phyloP scores from a whole-genome alignment of 2,329 filamentous ascomycete species.

The Aspergillus niger region DNA sequence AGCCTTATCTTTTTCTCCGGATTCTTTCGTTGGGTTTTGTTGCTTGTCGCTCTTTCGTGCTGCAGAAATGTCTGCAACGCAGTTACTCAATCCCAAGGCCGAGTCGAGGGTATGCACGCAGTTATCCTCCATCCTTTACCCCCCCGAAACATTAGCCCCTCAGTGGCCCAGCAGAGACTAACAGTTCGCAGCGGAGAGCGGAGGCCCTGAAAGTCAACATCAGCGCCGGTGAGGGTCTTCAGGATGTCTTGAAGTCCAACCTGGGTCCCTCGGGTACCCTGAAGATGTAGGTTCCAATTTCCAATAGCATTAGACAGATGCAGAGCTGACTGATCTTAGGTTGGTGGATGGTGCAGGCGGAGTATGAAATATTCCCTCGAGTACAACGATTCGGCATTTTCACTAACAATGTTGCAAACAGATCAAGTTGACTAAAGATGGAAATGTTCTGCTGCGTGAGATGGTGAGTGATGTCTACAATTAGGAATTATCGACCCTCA shows the following conservation, averaged over 20 bases:
- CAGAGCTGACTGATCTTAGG: slow-evolving; percentile 44
- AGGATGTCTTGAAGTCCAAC: slow-evolving; percentile 96
- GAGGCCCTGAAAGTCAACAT: slow-evolving; percentile 98
- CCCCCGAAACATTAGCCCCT: slow-evolving; percentile 33
- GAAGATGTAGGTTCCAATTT: slow-evolving; percentile 70
- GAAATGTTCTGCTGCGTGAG: slow-evolving; percentile 76
- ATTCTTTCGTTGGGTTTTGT: slow-evolving; percentile 28
- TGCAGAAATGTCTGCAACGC: slow-evolving; percentile 83
- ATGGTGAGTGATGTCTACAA: slow-evolving; percentile 53
- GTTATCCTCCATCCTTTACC: neutral
- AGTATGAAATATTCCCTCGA: slow-evolving; percentile 42
- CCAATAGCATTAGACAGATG: slow-evolving; percentile 2
- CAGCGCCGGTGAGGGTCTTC: slow-evolving; percentile 86
- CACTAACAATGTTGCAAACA: slow-evolving; percentile 44
- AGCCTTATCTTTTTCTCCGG: slow-evolving; percentile 23
- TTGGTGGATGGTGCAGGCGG: slow-evolving; percentile 64
- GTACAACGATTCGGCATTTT: slow-evolving; percentile 5
- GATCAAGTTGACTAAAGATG: slow-evolving; percentile 99
- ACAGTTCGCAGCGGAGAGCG: slow-evolving; percentile 74
- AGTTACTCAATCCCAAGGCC: slow-evolving; percentile 97
- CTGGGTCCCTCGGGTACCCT: slow-evolving; percentile 90
- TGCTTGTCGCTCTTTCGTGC: slow-evolving; percentile 27
- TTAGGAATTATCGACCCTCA: neutral
- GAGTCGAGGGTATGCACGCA: slow-evolving; percentile 80
- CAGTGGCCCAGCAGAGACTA: slow-evolving; percentile 43